These are phyloP conservation scores for Elaeis oleifera DNA, from an alignment of 202 grass and related monocot genomes.

Conservation along the genomic window DNA sequence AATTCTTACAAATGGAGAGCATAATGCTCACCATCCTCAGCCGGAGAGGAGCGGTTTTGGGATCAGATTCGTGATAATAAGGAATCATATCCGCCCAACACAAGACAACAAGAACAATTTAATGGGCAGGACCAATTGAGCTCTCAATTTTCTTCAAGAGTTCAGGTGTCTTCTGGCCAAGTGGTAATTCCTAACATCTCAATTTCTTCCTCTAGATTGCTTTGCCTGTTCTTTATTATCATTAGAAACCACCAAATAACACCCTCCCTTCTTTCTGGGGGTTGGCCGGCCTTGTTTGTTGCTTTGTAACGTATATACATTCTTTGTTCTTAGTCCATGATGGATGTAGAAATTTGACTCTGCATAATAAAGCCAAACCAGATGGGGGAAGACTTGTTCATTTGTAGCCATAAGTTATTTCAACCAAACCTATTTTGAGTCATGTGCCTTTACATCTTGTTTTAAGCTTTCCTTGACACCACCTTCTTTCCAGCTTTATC, in stretches of 20 bases:
- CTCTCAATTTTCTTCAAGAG: conserved; percentile 49
- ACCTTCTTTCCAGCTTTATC: too few species aligned
- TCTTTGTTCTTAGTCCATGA: too few species aligned
- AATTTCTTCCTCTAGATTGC: not conserved
- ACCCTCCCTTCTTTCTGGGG: too few species aligned
- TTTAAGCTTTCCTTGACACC: too few species aligned
- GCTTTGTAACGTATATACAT: too few species aligned
- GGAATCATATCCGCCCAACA: conserved; percentile 34
- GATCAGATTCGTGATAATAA: conserved; percentile 22
- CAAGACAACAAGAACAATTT: conserved; percentile 43
- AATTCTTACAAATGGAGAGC: not conserved
- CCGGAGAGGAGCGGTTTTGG: conserved; percentile 20
- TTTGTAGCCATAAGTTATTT: too few species aligned
- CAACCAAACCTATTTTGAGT: too few species aligned
- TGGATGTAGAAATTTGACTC: too few species aligned
- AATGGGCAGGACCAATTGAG: conserved; percentile 50
- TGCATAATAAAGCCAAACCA: too few species aligned
- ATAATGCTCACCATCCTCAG: not conserved
- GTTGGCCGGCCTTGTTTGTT: too few species aligned
- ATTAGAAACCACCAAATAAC: not conserved
- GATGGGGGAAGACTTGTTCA: too few species aligned
- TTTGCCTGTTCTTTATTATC: not conserved
- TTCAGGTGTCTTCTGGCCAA: conserved; percentile 38
- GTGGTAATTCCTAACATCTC: not conserved
- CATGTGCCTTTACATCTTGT: too few species aligned